These are phyloP conservation scores for Coprinopsis cinerea DNA, from an alignment of 768 basidiomycete genomes.

Conservation along the genomic window DNA sequence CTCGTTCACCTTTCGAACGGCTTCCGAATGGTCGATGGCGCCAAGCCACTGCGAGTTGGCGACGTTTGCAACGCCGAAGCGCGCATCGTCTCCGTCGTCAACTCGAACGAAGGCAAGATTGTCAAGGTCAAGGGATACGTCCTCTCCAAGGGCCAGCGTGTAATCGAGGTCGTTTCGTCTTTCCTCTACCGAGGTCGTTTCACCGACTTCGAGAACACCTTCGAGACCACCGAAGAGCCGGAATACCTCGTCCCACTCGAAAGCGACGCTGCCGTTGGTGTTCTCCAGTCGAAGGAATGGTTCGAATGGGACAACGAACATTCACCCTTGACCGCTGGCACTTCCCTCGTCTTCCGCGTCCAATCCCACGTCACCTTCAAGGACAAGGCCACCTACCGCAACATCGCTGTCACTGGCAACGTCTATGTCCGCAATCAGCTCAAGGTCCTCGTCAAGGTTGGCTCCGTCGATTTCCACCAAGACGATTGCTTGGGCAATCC, in stretches of 20 bases:
- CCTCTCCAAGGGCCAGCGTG: constrained; percentile 65
- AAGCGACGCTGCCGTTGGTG: constrained; percentile 78
- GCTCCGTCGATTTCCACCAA: constrained; percentile 77
- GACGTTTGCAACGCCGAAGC: constrained; percentile 90
- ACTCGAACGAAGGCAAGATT: constrained; percentile 87
- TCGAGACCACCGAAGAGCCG: constrained; percentile 85
- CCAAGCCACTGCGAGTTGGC: constrained; percentile 70
- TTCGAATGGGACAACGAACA: constrained; percentile 90
- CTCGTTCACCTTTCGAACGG: constrained; percentile 97
- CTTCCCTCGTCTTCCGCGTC: constrained; percentile 83
- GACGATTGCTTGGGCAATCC: constrained; percentile 92
- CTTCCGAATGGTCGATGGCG: constrained; percentile 82
- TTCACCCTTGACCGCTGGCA: constrained; percentile 71
- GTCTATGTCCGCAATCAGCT: constrained; percentile 86
- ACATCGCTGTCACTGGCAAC: constrained; percentile 77
- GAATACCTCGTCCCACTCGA: constrained; percentile 77
- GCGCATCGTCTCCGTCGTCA: constrained; percentile 82
- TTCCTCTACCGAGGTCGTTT: constrained; percentile 98
- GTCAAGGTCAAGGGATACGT: constrained; percentile 88
- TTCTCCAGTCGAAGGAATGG: constrained; percentile 96
- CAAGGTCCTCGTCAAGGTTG: constrained; percentile 85
- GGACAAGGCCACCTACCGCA: constrained; percentile 79
- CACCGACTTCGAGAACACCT: constrained; percentile 91
- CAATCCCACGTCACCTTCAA: constrained; percentile 87
- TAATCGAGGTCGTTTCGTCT: constrained; percentile 90